phyloP scores from a whole-genome alignment of 768 basidiomycete species.

The Gautieria morchelliformis region DNA sequence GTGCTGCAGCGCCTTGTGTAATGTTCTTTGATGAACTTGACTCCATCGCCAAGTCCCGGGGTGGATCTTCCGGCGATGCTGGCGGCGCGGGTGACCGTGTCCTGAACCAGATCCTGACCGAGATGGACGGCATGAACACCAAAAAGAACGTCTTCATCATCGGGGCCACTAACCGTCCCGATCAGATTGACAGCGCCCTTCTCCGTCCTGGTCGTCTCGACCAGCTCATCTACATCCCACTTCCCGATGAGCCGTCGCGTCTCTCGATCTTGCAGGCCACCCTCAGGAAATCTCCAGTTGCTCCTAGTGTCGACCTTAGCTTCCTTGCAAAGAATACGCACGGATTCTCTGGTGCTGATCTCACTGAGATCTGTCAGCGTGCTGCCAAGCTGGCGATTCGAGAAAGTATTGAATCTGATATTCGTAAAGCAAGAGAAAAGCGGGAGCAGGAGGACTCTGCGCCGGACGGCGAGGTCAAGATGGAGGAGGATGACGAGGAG shows the following conservation, averaged over 20 bases:
- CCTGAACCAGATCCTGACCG: constrained; percentile 91
- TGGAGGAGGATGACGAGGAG: constrained; percentile 57
- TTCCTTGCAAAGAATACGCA: constrained; percentile 91
- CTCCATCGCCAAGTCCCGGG: constrained; percentile 97
- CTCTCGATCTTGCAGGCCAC: constrained; percentile 84
- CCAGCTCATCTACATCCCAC: constrained; percentile 98
- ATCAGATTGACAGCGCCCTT: constrained; percentile 89
- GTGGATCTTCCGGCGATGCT: constrained; percentile 74
- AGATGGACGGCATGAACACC: constrained; percentile 98
- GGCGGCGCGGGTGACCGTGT: constrained; percentile 98
- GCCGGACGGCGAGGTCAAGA: constrained; percentile 50
- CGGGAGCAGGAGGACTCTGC: constrained; percentile 70
- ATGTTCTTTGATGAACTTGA: constrained; percentile 99
- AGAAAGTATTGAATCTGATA: constrained; percentile 89
- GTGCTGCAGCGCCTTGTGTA: constrained; percentile 97
- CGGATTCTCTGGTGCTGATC: constrained; percentile 98
- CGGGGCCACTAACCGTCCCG: constrained; percentile 92
- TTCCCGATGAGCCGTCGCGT: constrained; percentile 90
- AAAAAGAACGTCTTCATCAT: constrained; percentile 99
- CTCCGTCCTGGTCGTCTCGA: constrained; percentile 97
- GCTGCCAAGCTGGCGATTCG: constrained; percentile 96
- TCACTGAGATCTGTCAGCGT: constrained; percentile 98
- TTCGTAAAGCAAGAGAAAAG: constrained; percentile 68
- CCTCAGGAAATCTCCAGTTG: constrained; percentile 87
- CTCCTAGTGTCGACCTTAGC: constrained; percentile 67